Evolutionary conservation across 2,329 filamentous ascomycete genomes (phyloP), one percentile per base, ranked within the genome.

Genomic region (Sphaerostilbella broomeana): DNA sequence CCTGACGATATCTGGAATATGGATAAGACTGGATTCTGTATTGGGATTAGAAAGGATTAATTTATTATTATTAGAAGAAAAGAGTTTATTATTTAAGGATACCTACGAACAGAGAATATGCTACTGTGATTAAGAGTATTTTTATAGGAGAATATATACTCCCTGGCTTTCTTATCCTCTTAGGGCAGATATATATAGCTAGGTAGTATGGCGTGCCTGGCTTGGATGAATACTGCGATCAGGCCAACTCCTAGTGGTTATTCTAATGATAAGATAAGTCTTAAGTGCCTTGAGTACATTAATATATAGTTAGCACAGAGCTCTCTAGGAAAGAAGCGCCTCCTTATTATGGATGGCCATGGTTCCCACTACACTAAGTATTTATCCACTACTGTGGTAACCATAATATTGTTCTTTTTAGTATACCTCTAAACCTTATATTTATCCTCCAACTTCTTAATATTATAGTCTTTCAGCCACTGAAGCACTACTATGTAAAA

Each of bases 311-410:
- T n/a, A n/a, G n/a, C n/a, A n/a, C n/a, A n/a, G n/a, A 48, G 38
- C 46, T 58, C 47, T 59, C 48, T 48, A 20, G 51, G 60, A 6
- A 31, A 10, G 36, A 58, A 60, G 50, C 45, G 51, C 18, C 49
- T 67, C 4, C 49, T 68, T 5, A 53, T 68, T 40, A 46, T 67
- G 22, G 55, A 67, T 50, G 48, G 59, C 33, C 47, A 67, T 51
- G 42, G 54, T 40, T 63, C 54, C 43, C 47, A 66, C 49, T 26
- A 57, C 28, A 59, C 50, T 4, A 40, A 48, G 44, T 60, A 41
- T 65, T 68, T 41, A 38, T 63, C 29, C 25, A 56, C 20, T 58
- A 53, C 44, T 67, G 47, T 44, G 52, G 51, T 34, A 35, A 55
- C n/a, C 44, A 63, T 34, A 58, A 63, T 30, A 64, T 67, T 47